Base-by-base conservation (phyloP, 345 rosid species). In the Melaleuca quinquenervia region DNA sequence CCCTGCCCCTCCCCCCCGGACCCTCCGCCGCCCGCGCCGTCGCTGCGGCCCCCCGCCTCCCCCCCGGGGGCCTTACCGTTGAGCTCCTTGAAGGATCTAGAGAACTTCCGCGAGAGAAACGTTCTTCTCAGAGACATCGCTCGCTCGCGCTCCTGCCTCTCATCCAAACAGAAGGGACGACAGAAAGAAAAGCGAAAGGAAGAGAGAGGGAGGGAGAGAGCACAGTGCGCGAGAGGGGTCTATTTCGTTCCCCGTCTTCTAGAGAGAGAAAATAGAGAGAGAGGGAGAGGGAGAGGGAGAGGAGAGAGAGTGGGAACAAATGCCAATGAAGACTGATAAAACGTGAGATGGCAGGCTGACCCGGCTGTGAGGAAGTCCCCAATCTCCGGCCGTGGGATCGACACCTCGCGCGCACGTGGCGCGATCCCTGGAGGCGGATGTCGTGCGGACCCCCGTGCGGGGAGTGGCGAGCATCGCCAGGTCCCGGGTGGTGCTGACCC, bases 91-190 rank as follows among this genome's bases (percentile, higher is more conserved):
- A 87, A 90, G 60, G 98, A 94, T 85, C 90, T 86, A 49, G 96
- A 92, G 94, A 93, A 83, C 89, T 92, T 92, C 84, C 95, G 92
- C 24, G 93, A 92, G 76, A 93, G 90, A 82, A 90, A 87, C 89
- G 95, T 91, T 84, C 92, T 88, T 84, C 94, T 87, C 87, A 91
- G 89, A 88, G 94, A 93, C 96, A 95, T 87, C 88, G 83, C 75
- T 52, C 48, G 41, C 82, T 49, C 51, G 78, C n/a, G 54, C 82
- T 24, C 52, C 80, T 5, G 26, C 29, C 41, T 64, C 80, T 50
- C 76, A 56, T 50, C 52, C 84, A 26, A 51, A 84, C 50, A 58
- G 22, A 52, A 26, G 50, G 82, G 44, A 29, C n/a, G 84, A 82
- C 36, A 8, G 27, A n/a, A 27, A 36, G 9, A 7, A 45, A 41